Evolutionary conservation across 768 basidiomycete genomes (phyloP), one percentile per base, ranked within the genome.

Genomic region (Tulasnella sp.): DNA sequence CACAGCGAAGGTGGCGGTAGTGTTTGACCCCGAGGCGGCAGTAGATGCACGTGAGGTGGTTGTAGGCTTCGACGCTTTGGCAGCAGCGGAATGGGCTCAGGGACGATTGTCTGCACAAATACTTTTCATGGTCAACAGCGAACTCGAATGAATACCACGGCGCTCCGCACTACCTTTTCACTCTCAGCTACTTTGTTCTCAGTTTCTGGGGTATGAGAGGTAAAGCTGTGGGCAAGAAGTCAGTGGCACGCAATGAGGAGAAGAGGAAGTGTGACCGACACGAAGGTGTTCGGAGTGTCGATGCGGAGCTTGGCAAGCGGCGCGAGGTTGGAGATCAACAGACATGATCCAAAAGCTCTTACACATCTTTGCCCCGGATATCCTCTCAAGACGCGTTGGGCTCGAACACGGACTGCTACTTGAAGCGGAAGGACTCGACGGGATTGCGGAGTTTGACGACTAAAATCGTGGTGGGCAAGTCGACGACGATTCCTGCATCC

Each of bases 271-370:
- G n/a, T 39, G 29, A 80, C 84, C 66, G 76, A 92, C 92, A 94
- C 93, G n/a, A 96, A 83, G 4, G 94, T 95, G 78, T 94, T 94
- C 17, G 95, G 82, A 5, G 93, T 94, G 79, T 95, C 94, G 78
- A 91, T 88, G 69, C 91, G n/a, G n/a, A n/a, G n/a, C n/a, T n/a
- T n/a, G n/a, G n/a, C n/a, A n/a, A n/a, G n/a, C n/a, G n/a, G n/a
- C 11, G 94, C 91, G 11, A 96, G 81, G 76, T 94, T 94, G 79
- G 92, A 94, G 36, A 96, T 91, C 44, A 95, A 82, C 29, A 95
- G 87, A 69, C 89, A 86, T 77, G 94, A 93, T 0, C 83, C 86
- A n/a, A n/a, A n/a, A n/a, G n/a, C n/a, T n/a, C n/a, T n/a, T n/a
- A n/a, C n/a, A n/a, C n/a, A n/a, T n/a, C n/a, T n/a, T n/a, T n/a